phyloP scores from a whole-genome alignment of 2,329 filamentous ascomycete genomes.

The Fusarium chlamydosporum region DNA sequence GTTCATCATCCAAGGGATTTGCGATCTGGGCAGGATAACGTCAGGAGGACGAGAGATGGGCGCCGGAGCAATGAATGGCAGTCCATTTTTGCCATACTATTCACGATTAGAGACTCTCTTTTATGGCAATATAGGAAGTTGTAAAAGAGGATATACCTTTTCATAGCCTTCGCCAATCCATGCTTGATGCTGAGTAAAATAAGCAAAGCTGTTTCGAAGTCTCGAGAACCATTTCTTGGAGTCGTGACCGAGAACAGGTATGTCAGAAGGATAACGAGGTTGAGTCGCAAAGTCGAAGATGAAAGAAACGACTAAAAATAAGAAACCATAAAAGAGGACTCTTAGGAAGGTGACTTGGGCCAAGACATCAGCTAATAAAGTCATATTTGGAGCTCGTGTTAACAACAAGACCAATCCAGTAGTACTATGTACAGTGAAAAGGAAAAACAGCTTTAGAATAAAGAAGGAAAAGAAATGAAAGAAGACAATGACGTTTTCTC shows the following conservation, averaged over 20 bases:
- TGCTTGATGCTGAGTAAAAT: conserved; percentile 55
- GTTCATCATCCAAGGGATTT: conserved; percentile 63
- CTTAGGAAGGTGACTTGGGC: conserved; percentile 53
- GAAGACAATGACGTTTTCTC: neutral
- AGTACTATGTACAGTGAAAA: neutral
- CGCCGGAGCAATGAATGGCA: conserved; percentile 60
- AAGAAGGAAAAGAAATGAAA: neutral
- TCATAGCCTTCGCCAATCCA: conserved; percentile 62
- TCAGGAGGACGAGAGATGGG: conserved; percentile 59
- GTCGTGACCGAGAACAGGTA: conserved; percentile 59
- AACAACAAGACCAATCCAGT: too few relatives aligned
- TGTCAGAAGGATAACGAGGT: conserved; percentile 57
- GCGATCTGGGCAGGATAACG: conserved; percentile 61
- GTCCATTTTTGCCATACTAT: conserved; percentile 59
- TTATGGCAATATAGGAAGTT: too few relatives aligned
- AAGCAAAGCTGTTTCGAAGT: conserved; percentile 58
- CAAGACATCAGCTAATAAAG: conserved; percentile 37
- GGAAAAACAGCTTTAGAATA: neutral
- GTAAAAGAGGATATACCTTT: conserved; percentile 52
- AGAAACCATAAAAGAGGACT: conserved; percentile 46
- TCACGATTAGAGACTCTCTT: neutral
- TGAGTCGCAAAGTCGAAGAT: conserved; percentile 58
- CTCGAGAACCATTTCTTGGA: conserved; percentile 54
- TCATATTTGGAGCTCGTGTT: conserved; percentile 18
- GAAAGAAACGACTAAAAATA: conserved; percentile 58